Evolutionary conservation across 2,329 filamentous ascomycete species (phyloP), one percentile per base, ranked within the genome.

Genomic region (Raffaelea albimanens): DNA sequence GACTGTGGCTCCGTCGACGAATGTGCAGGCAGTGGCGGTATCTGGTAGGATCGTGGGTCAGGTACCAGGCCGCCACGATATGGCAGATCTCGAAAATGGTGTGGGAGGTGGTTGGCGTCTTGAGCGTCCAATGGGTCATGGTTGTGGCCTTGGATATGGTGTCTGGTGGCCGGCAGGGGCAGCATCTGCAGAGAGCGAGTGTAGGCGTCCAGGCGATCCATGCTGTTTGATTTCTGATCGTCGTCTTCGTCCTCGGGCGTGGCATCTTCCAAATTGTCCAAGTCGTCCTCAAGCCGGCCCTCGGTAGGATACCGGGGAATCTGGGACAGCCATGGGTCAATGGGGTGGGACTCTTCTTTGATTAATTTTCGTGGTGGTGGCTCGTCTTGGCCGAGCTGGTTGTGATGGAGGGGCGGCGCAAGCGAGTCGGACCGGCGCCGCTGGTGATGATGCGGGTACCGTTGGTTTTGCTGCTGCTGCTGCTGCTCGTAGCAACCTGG

Each of bases 151-250:
- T 38, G 14, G 34, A 38, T 38, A 5, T 38, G 34, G 34, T 38
- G 34, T 38, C 34, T 7, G 34, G 14, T 16, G 14, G 14, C 13
- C 8, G 22, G 34, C 16, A 14, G 45, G 1, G 22, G 43, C 5
- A 55, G 43, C 46, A 53, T 16, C 19, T 52, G 39, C 13, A 55
- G 40, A 9, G 53, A 55, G 8, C 44, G 44, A n/a, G 53, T 55
- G 38, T 55, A 55, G 10, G 49, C 47, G 49, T 55, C 53, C 2
- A 49, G n/a, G 44, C 22, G 16, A 10, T 25, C 31, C 3, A 5
- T 14, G 42, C 43, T 21, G 18, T 41, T 14, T 7, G 5, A 11
- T 18, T 33, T 31, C 23, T 20, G 13, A 13, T 20, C 33, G 8
- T 22, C 34, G 25, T 45, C 23, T 29, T n/a, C 22, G 13, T 39